Base-by-base conservation (phyloP, 202 grass and related monocot species). In the Zoysia matrella region DNA sequence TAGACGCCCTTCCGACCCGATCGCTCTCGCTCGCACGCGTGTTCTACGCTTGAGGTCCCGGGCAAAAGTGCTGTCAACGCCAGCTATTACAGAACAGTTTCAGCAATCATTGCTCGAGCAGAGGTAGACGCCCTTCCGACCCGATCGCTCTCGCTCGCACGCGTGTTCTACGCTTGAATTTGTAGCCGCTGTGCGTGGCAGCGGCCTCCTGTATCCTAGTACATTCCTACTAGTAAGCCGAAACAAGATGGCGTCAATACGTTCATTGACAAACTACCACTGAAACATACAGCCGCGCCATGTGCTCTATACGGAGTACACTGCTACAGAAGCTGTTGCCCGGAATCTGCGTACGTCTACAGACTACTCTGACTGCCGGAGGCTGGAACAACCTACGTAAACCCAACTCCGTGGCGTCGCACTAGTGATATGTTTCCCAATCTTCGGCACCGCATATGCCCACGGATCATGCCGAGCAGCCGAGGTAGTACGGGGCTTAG, bases 91-190 rank as follows among this genome's bases (percentile, higher is more conserved):
- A 5, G 39, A 73, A 5, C 8, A 41, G 55, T 42, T 49, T 2
- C 16, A 6, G n/a, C 60, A 54, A 69, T 81, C 40, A 79, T 67
- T 80, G 50, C 6, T 14, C 12, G 10, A 72, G 7, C 40, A 76
- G 47, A 50, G 0, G 45, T 15, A 52, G 61, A 62, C 43, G 46
- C 22, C 22, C 22, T 22, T 22, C 22, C 77, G 30, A 5, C 61
- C 49, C 62, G 6, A 18, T 72, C 69, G n/a, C 36, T 40, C 40
- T 40, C 10, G 48, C 22, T 11, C 52, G 62, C 61, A n/a, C 69
- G 43, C 4, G 51, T 22, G 22, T 22, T 22, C 22, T 22, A 51
- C 49, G 49, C 7, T 51, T 51, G 49, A 22, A 22, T 22, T 22
- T 22, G 22, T 22, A 51, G 49, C 49, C 12, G 51, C 2, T 52